These are phyloP conservation scores for Umbellularia californica DNA, from an alignment of 164 flowering plant genomes.

Conservation along the genomic window DNA sequence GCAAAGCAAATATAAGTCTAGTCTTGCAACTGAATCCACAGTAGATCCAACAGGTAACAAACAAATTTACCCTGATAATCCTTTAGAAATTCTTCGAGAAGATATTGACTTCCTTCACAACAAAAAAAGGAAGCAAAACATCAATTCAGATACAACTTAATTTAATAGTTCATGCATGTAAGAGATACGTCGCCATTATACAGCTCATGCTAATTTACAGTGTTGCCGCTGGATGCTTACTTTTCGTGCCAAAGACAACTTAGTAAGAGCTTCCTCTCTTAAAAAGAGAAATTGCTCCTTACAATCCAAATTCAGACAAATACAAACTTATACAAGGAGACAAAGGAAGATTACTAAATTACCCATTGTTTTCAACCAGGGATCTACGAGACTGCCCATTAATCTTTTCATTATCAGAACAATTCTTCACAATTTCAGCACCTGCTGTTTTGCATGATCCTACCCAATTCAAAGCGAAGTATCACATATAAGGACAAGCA, in stretches of 20 bases:
- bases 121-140: not conserved
- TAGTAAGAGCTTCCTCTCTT: too few relatives aligned
- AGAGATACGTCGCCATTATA: not conserved
- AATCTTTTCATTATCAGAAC: constrained; percentile 17
- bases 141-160: not conserved
- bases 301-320: not conserved
- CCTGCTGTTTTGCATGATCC: constrained; percentile 4
- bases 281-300: not conserved
- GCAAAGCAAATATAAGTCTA: not conserved
- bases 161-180: not conserved
- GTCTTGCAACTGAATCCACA: not conserved
- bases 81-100: constrained; percentile 4
- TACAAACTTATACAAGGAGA: not conserved
- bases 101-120: constrained; percentile 28
- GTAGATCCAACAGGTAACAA: not conserved
- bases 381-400: constrained; percentile 17
- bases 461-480: constrained; percentile 6
- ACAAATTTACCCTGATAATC: constrained; percentile 1
- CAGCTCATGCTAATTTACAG: constrained; percentile 22
- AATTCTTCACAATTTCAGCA: constrained; percentile 20
- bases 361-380: constrained; percentile 23
- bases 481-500: not conserved
- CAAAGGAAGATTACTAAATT: constrained; percentile 2
- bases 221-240: constrained; percentile 17
- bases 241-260: constrained; percentile 21